phyloP scores from a whole-genome alignment of 495 filamentous ascomycete species.

The Trichocladium uniseriatum region DNA sequence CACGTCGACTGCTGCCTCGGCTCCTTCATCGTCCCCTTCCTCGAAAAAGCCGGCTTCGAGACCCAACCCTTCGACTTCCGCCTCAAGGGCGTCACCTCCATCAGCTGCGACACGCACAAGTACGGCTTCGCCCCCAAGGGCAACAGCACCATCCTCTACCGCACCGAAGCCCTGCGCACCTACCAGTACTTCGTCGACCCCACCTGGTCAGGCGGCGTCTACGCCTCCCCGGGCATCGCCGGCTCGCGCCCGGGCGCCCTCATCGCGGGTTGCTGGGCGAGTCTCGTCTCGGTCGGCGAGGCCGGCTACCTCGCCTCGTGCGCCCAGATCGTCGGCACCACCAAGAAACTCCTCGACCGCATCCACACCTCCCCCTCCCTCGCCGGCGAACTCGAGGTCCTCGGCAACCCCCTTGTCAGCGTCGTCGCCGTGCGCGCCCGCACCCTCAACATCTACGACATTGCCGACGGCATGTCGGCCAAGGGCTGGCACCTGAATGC shows the following conservation, averaged over 20 bases:
- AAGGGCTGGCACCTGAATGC: slow-evolving; percentile 96
- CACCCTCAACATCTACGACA: slow-evolving; percentile 74
- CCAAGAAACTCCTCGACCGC: slow-evolving; percentile 73
- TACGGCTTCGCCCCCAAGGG: slow-evolving; percentile 98
- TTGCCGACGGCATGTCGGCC: slow-evolving; percentile 71
- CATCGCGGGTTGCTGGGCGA: slow-evolving; percentile 91
- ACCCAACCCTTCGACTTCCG: slow-evolving; percentile 86
- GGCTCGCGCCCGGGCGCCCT: slow-evolving; percentile 87
- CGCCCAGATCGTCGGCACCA: slow-evolving; percentile 75
- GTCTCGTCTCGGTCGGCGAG: slow-evolving; percentile 79
- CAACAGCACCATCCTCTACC: slow-evolving; percentile 86
- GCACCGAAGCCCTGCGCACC: slow-evolving; percentile 61
- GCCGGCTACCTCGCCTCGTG: slow-evolving; percentile 81
- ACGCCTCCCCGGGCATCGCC: slow-evolving; percentile 82
- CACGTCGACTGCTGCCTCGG: slow-evolving; percentile 98
- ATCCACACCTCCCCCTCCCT: slow-evolving; percentile 58
- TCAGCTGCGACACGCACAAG: slow-evolving; percentile 96
- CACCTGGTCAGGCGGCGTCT: slow-evolving; percentile 92
- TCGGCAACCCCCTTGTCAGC: slow-evolving; percentile 80
- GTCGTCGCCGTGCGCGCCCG: slow-evolving; percentile 77
- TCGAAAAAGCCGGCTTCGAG: slow-evolving; percentile 84
- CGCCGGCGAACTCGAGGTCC: slow-evolving; percentile 59
- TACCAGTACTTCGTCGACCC: slow-evolving; percentile 96
- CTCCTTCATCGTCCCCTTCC: slow-evolving; percentile 86
- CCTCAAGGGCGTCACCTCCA: slow-evolving; percentile 85